Conservation (phyloP, 805 yeast genomes). For the Barnettozyma californica region DNA sequence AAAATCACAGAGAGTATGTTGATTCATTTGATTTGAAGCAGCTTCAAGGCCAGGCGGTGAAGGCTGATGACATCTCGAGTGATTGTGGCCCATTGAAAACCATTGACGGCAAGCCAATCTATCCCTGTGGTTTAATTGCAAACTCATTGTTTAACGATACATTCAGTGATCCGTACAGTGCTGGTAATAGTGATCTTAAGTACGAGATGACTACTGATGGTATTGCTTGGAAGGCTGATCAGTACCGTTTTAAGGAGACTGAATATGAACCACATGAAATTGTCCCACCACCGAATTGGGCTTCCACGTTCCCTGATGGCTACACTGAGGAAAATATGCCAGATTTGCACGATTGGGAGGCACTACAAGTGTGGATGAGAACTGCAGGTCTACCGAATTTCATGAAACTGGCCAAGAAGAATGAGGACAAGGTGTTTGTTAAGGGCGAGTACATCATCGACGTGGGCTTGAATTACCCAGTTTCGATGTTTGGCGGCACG, state of each 20-base stretch:
- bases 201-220: constrained; percentile 37
- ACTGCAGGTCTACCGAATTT: constrained; percentile 92
- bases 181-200: constrained; percentile 6
- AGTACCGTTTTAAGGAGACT: constrained; percentile 66
- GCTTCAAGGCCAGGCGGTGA: constrained; percentile 68
- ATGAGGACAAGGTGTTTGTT: constrained; percentile 48
- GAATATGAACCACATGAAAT: constrained; percentile 60
- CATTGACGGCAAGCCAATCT: constrained; percentile 54
- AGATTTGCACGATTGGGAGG: constrained; percentile 70
- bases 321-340: constrained; percentile 81
- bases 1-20: constrained; percentile 93
- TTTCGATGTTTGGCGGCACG: constrained; percentile 78
- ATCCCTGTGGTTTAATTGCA: constrained; percentile 95
- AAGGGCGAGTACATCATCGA: constrained; percentile 68
- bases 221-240: constrained; percentile 85
- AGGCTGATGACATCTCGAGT: constrained; percentile 41
- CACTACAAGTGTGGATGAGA: constrained; percentile 96
- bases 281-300: constrained; percentile 96
- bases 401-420: constrained; percentile 69
- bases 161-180: constrained; percentile 44
- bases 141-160: constrained; percentile 91
- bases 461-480: constrained; percentile 78
- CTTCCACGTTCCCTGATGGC: constrained; percentile 71
- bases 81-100: constrained; percentile 62
- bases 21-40: constrained; percentile 78